Percentiles rank a stretch among this genome's conserved stretches.
These are phyloP conservation scores for Podospora anserina DNA, from an alignment of 495 filamentous ascomycete genomes.

Conservation along the genomic window DNA sequence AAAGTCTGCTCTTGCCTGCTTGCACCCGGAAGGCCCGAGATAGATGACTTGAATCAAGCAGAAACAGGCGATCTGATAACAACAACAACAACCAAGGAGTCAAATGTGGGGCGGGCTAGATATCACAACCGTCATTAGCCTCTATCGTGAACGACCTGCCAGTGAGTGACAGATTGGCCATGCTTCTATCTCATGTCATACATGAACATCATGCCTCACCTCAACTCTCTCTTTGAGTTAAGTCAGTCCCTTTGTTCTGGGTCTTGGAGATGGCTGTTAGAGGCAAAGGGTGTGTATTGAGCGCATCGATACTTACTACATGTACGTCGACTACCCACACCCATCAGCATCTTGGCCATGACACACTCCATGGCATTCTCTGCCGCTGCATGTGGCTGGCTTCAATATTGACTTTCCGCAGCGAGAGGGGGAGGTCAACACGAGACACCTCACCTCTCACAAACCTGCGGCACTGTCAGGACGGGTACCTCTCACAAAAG, in stretches of 20 bases:
- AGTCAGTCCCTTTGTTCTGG: background rate
- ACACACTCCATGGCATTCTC: background rate
- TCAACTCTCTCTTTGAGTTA: background rate
- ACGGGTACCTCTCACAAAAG: background rate
- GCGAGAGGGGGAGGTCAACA: background rate
- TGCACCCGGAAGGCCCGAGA: constrained; percentile 8
- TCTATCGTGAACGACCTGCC: background rate
- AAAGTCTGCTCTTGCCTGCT: constrained; percentile 2
- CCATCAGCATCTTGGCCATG: background rate
- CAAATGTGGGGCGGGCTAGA: constrained; percentile 2
- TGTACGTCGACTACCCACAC: background rate
- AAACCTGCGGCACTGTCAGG: background rate
- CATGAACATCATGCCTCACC: background rate
- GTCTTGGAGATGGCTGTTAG: background rate
- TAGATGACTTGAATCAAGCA: constrained; percentile 13
- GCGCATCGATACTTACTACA: background rate
- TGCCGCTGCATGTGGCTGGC: background rate
- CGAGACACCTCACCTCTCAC: constrained; percentile 7
- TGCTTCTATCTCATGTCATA: background rate
- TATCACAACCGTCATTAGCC: background rate
- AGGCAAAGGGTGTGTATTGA: background rate
- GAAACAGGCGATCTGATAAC: constrained; percentile 8
- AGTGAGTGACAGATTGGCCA: background rate
- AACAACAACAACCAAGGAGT: background rate
- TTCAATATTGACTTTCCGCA: background rate